A percentile compares a stretch with the other conserved stretches of the same genome.
These are phyloP conservation scores for Trichoderma orchidacearum DNA, from an alignment of 495 filamentous ascomycete species.

Conservation along the genomic window DNA sequence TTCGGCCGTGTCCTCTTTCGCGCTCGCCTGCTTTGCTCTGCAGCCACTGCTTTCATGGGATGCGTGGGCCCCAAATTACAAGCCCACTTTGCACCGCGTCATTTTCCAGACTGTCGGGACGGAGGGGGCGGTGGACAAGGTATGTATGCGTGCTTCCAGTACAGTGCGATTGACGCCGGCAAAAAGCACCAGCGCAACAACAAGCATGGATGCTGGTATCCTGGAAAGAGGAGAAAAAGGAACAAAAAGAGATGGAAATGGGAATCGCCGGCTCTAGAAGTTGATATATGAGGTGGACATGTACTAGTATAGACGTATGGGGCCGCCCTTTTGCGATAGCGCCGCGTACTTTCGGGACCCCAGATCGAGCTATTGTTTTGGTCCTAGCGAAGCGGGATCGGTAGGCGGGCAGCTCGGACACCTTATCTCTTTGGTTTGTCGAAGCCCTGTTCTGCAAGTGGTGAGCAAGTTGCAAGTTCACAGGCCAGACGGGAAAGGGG, in stretches of 20 bases:
- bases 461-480: too few relatives aligned
- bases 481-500: too few relatives aligned
- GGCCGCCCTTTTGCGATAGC: too few relatives aligned
- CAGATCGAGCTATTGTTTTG: neutral
- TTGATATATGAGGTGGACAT: too few relatives aligned
- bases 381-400: neutral
- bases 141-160: neutral
- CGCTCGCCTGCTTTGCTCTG: neutral
- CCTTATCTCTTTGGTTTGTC: neutral
- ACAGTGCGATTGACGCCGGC: neutral
- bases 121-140: neutral
- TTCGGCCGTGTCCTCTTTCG: neutral
- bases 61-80: neutral
- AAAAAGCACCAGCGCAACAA: neutral
- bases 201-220: neutral
- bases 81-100: neutral
- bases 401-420: neutral
- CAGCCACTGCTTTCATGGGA: neutral
- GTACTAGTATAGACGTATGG: neutral
- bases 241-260: neutral
- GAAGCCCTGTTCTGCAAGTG: too few relatives aligned
- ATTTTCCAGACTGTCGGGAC: constrained; percentile 1
- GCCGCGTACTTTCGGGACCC: too few relatives aligned
- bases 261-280: too few relatives aligned
- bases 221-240: neutral